Conservation (phyloP, 2,329 filamentous ascomycete species). For the Hypoxylon sp. region DNA sequence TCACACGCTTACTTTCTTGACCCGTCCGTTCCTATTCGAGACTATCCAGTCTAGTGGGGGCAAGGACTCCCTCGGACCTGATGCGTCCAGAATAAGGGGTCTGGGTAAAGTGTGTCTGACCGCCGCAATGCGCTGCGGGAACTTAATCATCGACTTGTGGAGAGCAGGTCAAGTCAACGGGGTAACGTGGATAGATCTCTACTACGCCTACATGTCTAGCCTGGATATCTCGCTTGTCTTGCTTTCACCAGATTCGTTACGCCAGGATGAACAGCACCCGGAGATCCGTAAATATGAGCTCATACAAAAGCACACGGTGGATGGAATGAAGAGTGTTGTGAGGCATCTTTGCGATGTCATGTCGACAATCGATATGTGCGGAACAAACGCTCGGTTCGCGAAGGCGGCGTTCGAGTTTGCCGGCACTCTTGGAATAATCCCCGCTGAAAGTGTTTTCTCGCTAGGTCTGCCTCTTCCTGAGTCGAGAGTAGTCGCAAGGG, state of each 20-base stretch:
- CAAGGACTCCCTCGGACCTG: slow-evolving; percentile 34
- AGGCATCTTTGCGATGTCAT: slow-evolving; percentile 45
- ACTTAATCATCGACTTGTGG: slow-evolving; percentile 43
- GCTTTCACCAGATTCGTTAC: slow-evolving; percentile 38
- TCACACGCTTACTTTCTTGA: slow-evolving; percentile 49
- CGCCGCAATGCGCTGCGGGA: slow-evolving; percentile 45
- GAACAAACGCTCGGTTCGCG: slow-evolving; percentile 48
- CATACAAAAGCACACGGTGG: slow-evolving; percentile 36
- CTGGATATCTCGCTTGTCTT: slow-evolving; percentile 47
- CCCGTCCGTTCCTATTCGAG: slow-evolving; percentile 51
- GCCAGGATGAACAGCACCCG: slow-evolving; percentile 28
- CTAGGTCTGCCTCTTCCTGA: slow-evolving; percentile 23
- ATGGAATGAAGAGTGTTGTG: slow-evolving; percentile 42
- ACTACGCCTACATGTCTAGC: slow-evolving; percentile 46
- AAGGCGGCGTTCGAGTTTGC: slow-evolving; percentile 47
- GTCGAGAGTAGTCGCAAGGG: neutral
- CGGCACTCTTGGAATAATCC: slow-evolving; percentile 43
- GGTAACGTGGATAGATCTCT: slow-evolving; percentile 47
- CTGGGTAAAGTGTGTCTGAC: slow-evolving; percentile 46
- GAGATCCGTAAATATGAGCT: slow-evolving; percentile 30
- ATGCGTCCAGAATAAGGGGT: slow-evolving; percentile 37
- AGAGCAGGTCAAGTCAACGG: slow-evolving; percentile 45
- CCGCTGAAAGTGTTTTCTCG: slow-evolving; percentile 25
- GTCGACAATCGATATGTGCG: slow-evolving; percentile 47
- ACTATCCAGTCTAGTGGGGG: slow-evolving; percentile 39